These are phyloP conservation scores for Beauveria caledonica DNA, from an alignment of 2,329 filamentous ascomycete genomes.

Conservation along the genomic window DNA sequence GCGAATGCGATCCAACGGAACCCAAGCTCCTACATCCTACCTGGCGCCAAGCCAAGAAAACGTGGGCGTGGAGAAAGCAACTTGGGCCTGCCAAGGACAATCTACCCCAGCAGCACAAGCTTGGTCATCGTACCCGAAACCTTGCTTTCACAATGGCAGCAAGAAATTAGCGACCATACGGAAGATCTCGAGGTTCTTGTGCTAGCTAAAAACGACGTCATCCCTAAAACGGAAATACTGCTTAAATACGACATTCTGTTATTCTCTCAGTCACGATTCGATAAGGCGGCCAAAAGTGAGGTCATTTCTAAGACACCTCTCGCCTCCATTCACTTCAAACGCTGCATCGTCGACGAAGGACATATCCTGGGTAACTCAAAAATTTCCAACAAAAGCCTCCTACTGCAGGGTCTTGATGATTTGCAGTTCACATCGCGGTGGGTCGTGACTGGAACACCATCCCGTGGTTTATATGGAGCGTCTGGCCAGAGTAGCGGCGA, in stretches of 20 bases:
- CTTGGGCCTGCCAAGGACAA: conserved; percentile 31
- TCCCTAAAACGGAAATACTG: conserved; percentile 53
- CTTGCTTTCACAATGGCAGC: conserved; percentile 73
- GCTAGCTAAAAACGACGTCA: conserved; percentile 43
- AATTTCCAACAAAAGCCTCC: conserved; percentile 44
- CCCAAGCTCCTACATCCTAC: conserved; percentile 50
- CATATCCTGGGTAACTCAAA: conserved; percentile 68
- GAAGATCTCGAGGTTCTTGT: conserved; percentile 55
- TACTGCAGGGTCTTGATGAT: conserved; percentile 42
- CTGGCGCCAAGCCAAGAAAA: conserved; percentile 30
- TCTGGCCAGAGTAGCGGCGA: too few species aligned
- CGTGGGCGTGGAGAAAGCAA: conserved; percentile 10
- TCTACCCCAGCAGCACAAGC: conserved; percentile 61
- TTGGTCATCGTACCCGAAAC: conserved; percentile 78
- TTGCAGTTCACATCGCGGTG: conserved; percentile 66
- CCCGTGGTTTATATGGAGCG: conserved; percentile 66
- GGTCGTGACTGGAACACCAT: conserved; percentile 87
- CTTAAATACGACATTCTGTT: conserved; percentile 66
- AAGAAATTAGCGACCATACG: conserved; percentile 74
- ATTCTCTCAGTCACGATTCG: conserved; percentile 67
- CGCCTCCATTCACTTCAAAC: conserved; percentile 69
- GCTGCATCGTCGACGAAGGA: conserved; percentile 88
- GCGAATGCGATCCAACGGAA: conserved; percentile 48
- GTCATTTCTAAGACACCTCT: conserved; percentile 47
- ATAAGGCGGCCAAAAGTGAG: conserved; percentile 40